Evolutionary conservation across 2,329 filamentous ascomycete species (phyloP).

Genomic region (Alternaria sp.): DNA sequence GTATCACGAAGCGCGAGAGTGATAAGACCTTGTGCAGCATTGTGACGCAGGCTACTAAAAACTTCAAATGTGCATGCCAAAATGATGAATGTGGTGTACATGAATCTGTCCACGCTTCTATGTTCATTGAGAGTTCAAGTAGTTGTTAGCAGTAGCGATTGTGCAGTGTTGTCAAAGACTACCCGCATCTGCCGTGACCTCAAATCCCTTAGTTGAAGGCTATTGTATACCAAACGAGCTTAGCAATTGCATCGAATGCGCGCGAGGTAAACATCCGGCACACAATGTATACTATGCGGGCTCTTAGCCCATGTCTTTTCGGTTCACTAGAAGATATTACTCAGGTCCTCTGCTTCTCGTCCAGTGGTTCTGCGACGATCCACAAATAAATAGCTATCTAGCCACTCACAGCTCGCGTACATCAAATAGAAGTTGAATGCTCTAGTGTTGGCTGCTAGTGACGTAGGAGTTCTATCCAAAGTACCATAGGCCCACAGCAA

Average conservation of each 20-base stretch:
- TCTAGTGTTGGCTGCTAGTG: not conserved
- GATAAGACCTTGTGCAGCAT: not conserved
- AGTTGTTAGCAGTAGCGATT: not conserved
- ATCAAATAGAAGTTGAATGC: not conserved
- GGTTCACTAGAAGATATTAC: no score
- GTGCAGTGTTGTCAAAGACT: not conserved
- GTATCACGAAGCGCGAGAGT: not conserved
- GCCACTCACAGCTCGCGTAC: not conserved
- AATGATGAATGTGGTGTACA: not conserved
- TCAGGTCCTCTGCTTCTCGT: no score
- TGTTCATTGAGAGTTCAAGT: not conserved
- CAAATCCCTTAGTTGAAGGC: accelerated
- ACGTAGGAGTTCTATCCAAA: not conserved
- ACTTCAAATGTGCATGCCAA: not conserved
- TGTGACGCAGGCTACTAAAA: not conserved
- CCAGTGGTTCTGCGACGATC: not conserved
- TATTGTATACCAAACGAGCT: not conserved
- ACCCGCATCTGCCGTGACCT: no score
- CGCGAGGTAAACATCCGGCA: accelerated
- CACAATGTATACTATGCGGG: not conserved
- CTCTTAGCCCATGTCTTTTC: no score
- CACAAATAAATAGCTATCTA: not conserved
- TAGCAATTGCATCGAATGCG: not conserved
- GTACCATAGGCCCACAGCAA: not conserved
- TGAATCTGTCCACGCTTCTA: not conserved